Base-by-base conservation (phyloP, 768 basidiomycete species). In the Termitomyces eurrhizus region DNA sequence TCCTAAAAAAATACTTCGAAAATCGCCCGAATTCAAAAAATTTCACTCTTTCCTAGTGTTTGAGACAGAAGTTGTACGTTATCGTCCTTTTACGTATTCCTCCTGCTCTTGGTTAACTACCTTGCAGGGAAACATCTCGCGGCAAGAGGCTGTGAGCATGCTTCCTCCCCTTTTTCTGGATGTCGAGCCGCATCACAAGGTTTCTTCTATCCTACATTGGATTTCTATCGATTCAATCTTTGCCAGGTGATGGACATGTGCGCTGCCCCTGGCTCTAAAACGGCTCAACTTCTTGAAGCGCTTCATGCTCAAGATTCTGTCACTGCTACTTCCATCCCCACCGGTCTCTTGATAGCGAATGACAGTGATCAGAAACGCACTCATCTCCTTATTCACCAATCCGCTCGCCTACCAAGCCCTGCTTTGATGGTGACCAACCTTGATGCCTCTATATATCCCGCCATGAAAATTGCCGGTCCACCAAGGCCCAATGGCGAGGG, bases 141-240 rank as follows among this genome's bases (percentile, higher is more conserved):
- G 97, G 24, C 95, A 98, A 73, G 97, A 99, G 74, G 95, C 93
- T 18, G 97, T 99, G 60, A 96, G 93, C 71, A 99, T 99, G 97
- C 78, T 99, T n/a, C 97, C 97, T 6, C 96, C 97, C 0, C 82
- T 99, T 2, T 87, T 98, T 66, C 83, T 99, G 37, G 92, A 94
- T 58, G 93, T 98, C n/a, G 80, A 92, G 68, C 93, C 97, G 0
- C 90, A 97, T 70, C 96, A 98, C 71, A 80, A 77, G 67, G 90
- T 87, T 18, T 44, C 8, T 52, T 56, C 36, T 9, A 53, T 7
- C 39, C 35, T 61, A 54, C 37, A 48, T 39, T 59, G 9, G 24
- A 2, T 24, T 32, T 16, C 14, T 3, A 35, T 48, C 52, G 13
- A 53, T 54, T 48, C 13, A 58, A n/a, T 59, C 42, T 59, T 58